Base-by-base conservation (phyloP, 495 filamentous ascomycete genomes). In the Cladorrhinum samala region DNA sequence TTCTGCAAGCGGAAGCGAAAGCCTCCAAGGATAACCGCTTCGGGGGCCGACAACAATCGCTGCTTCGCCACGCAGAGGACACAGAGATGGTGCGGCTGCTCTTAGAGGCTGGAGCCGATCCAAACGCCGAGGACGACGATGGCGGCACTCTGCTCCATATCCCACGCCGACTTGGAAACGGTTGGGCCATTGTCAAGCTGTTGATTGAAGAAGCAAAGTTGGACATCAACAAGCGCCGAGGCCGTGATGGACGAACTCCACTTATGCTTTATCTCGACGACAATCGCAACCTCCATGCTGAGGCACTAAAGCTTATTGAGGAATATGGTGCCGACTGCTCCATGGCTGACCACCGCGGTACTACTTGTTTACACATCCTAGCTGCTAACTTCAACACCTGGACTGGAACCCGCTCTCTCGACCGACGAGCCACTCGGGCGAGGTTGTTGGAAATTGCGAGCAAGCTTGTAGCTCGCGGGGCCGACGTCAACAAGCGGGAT, bases 31-130 rank as follows among this genome's bases (percentile, higher is more conserved):
- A 63, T 47, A 9, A 17, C 13, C 4, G 50, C 14, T 47, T 52
- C 9, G 49, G 24, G 40, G 60, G 54, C 2, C 50, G 61, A 0
- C 43, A 66, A 13, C 55, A 57, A n/a, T n/a, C n/a, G n/a, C n/a
- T n/a, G n/a, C n/a, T n/a, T n/a, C n/a, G n/a, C 33, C 60, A 59
- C 38, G 56, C 55, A 3, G 47, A 48, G 9, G 9, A 16, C 9
- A 45, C 50, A 24, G 19, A 40, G 9, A 25, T 67, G 19, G 39
- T 60, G 20, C 57, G 45, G 9, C 48, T 68, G 1, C 55, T 72
- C 16, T 50, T 72, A 3, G 33, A 52, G 9, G 52, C 59, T 17
- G 61, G 66, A 4, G 64, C 61, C 2, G 56, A 57, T 46, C 44
- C 60, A 8, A 64, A 65, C 33, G 37, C 42, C 2, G 41, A 51